phyloP scores from a whole-genome alignment of 2,329 filamentous ascomycete species.

The Ambrosiella beaveri region DNA sequence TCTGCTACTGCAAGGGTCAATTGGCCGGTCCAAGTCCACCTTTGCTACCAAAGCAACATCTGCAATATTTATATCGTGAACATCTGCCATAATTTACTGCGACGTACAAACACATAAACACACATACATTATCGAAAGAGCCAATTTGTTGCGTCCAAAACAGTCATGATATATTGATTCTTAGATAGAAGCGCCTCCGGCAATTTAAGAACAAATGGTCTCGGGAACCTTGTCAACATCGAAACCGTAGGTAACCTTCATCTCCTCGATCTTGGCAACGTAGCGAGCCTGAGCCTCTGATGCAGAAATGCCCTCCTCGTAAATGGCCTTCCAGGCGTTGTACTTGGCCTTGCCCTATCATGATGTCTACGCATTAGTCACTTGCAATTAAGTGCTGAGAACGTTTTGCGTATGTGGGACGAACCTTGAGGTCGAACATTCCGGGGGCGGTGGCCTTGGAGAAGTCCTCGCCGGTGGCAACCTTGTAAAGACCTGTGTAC shows the following conservation, averaged over 20 bases:
- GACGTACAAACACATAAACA: background rate
- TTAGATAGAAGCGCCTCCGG: background rate
- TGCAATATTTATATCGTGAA: background rate
- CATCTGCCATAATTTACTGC: background rate
- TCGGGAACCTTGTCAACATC: slow-evolving; percentile 47
- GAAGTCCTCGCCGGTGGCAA: slow-evolving; percentile 39
- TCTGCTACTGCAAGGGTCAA: background rate
- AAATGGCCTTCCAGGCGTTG: slow-evolving; percentile 55
- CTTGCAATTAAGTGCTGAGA: slow-evolving; percentile 48
- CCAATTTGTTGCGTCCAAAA: background rate
- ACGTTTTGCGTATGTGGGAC: slow-evolving; percentile 33
- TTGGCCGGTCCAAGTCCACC: background rate
- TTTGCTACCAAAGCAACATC: background rate
- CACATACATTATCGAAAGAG: background rate
- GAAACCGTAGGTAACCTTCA: slow-evolving; percentile 55
- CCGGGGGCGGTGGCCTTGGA: slow-evolving; percentile 39
- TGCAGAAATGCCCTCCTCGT: slow-evolving; percentile 43
- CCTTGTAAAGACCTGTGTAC: slow-evolving; percentile 38
- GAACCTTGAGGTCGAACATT: slow-evolving; percentile 54
- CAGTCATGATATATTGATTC: background rate
- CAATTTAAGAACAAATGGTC: slow-evolving; percentile 26
- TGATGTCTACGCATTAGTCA: background rate
- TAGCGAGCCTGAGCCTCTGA: slow-evolving; percentile 62
- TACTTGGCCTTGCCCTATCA: slow-evolving; percentile 62
- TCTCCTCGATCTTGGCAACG: slow-evolving; percentile 49